These are phyloP conservation scores for Bryum argenteum DNA, from an alignment of 225 moss, liverwort and hornwort species.

Conservation along the genomic window DNA sequence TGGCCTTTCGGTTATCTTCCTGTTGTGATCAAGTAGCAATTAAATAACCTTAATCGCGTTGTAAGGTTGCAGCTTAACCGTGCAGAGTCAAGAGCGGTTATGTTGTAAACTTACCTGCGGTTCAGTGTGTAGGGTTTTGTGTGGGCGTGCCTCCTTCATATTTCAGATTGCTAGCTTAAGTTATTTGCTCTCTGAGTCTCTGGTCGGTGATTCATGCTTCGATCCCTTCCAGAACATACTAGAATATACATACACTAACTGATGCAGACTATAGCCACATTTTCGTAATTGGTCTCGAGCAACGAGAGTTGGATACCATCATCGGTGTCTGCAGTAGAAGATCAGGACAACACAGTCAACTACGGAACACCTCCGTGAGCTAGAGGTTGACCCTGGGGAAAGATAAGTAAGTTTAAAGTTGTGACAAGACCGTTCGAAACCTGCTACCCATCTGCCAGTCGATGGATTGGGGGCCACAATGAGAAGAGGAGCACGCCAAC, in stretches of 20 bases:
- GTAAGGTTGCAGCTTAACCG: too few relatives aligned
- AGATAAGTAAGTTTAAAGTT: slow-evolving; percentile 36
- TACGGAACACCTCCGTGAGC: slow-evolving; percentile 46
- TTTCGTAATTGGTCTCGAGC: background rate
- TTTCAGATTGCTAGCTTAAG: too few relatives aligned
- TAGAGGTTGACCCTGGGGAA: slow-evolving; percentile 37
- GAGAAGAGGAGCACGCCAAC: slow-evolving; percentile 33
- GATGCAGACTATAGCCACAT: background rate
- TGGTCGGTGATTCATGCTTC: slow-evolving; percentile 19
- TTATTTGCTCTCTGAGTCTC: too few relatives aligned
- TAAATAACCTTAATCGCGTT: too few relatives aligned
- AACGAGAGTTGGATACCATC: background rate
- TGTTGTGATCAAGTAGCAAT: too few relatives aligned
- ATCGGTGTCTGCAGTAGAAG: slow-evolving; percentile 20
- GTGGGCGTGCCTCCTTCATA: too few relatives aligned
- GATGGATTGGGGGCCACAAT: slow-evolving; percentile 29
- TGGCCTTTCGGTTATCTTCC: too few relatives aligned
- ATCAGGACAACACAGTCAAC: too few relatives aligned
- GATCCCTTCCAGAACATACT: background rate
- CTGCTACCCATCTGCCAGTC: slow-evolving; percentile 17
- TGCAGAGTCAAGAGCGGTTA: too few relatives aligned
- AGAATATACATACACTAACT: background rate
- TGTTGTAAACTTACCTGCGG: too few relatives aligned
- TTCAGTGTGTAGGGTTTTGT: too few relatives aligned
- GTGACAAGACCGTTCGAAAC: slow-evolving; percentile 21